Conservation (phyloP, 176 grass and related monocot species). For the Canna indica region DNA sequence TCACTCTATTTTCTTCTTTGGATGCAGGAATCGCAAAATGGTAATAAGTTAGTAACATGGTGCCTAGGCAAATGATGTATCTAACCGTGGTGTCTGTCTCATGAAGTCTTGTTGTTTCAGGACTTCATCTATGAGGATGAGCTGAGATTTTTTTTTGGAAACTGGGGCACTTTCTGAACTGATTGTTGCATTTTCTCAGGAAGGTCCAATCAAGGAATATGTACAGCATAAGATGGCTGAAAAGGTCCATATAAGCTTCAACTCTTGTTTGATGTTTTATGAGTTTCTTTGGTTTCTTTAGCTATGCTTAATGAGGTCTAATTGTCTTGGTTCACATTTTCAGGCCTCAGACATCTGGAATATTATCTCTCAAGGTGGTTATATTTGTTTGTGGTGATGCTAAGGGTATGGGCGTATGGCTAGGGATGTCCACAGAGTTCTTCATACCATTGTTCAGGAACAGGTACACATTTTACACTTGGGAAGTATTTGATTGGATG, state of each 20-base stretch:
- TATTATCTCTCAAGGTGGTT: conserved; percentile 51
- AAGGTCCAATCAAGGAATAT: conserved; percentile 84
- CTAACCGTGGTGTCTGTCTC: neutral
- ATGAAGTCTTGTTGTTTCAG: conserved; percentile 32
- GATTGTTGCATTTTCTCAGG: conserved; percentile 69
- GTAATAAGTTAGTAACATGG: conserved; percentile 17
- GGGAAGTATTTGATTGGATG: no score
- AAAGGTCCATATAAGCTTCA: conserved; percentile 36
- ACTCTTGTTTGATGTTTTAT: neutral
- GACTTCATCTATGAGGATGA: conserved; percentile 97
- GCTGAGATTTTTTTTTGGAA: conserved; percentile 67
- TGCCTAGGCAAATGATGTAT: neutral
- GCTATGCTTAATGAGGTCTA: neutral
- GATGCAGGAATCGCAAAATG: conserved; percentile 86
- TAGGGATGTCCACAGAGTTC: conserved; percentile 75
- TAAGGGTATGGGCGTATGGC: conserved; percentile 97
- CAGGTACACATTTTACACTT: conserved; percentile 46
- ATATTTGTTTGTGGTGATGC: conserved; percentile 89
- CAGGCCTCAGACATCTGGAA: conserved; percentile 82
- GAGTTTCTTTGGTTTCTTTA: neutral
- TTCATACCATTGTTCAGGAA: conserved; percentile 81
- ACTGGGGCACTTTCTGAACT: conserved; percentile 76
- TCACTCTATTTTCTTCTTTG: conserved; percentile 66
- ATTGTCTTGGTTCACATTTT: conserved; percentile 6
- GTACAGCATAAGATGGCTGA: conserved; percentile 92